Conservation (phyloP, 352 stramenopile species). For the Achlya hypogyna region DNA sequence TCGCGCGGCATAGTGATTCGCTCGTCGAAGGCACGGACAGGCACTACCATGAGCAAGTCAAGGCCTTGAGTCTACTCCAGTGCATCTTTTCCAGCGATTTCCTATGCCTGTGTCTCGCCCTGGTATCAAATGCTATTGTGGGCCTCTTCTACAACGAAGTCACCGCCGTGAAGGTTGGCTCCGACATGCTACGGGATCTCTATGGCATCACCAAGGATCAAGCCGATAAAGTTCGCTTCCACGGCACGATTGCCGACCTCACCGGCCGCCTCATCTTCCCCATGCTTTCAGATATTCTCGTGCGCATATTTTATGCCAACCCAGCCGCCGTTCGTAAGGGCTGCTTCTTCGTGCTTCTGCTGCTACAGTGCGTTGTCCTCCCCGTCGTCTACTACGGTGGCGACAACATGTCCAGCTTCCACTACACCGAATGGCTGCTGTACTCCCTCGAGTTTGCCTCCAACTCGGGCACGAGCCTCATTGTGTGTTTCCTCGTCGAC, state of each 20-base stretch:
- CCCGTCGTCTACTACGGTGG: not conserved
- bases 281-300: constrained; percentile 12
- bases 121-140: not conserved
- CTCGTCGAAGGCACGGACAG: constrained; percentile 12
- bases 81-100: constrained; percentile 19
- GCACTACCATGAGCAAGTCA: constrained; percentile 16
- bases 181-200: not conserved
- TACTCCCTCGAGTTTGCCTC: constrained; percentile 15
- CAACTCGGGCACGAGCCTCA: constrained; percentile 9
- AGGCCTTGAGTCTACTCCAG: constrained; percentile 8
- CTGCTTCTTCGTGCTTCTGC: not conserved
- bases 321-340: constrained; percentile 9
- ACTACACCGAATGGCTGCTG: not conserved
- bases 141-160: constrained; percentile 8
- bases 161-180: not conserved
- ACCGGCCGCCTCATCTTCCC: constrained; percentile 10
- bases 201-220: not conserved
- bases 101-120: not conserved
- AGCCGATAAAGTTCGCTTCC: not conserved
- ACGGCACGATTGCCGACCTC: not conserved
- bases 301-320: constrained; percentile 16
- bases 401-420: not conserved
- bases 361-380: constrained; percentile 5
- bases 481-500: constrained; percentile 21
- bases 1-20: not conserved